These are phyloP conservation scores for Camellia oleifera DNA, from an alignment of 179 eudicot genomes.

Conservation along the genomic window DNA sequence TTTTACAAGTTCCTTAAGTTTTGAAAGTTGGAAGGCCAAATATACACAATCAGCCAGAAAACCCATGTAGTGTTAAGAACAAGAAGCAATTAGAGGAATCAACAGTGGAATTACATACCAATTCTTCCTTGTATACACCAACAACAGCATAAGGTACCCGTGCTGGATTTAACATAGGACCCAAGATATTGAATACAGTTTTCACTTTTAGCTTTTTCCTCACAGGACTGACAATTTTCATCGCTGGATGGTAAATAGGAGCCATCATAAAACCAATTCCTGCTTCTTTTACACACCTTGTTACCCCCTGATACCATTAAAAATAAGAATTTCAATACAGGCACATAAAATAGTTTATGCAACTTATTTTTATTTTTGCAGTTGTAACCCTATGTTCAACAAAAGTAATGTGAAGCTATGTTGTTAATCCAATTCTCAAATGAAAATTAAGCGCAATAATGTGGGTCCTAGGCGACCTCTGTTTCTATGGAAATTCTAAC, in stretches of 20 bases:
- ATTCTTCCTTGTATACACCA: slow-evolving; percentile 85
- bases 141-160: slow-evolving; percentile 91
- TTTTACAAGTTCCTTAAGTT: background rate
- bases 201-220: slow-evolving; percentile 82
- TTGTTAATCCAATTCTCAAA: too few relatives aligned
- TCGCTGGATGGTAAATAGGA: slow-evolving; percentile 91
- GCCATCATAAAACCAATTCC: slow-evolving; percentile 99
- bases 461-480: background rate
- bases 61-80: background rate
- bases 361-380: background rate
- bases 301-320: slow-evolving; percentile 51
- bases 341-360: background rate
- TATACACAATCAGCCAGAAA: background rate
- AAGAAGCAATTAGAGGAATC: background rate
- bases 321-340: background rate
- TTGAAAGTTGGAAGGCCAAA: background rate
- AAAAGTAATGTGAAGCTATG: background rate
- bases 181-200: slow-evolving; percentile 92
- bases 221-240: slow-evolving; percentile 88
- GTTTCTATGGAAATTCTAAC: background rate
- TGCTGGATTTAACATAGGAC: slow-evolving; percentile 97
- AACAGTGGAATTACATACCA: slow-evolving; percentile 40
- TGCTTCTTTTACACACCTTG: slow-evolving; percentile 65
- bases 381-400: background rate
- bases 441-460: background rate